These are phyloP conservation scores for Diophrys sp. DNA, from an alignment of 73 alveolate genomes.

Conservation along the genomic window DNA sequence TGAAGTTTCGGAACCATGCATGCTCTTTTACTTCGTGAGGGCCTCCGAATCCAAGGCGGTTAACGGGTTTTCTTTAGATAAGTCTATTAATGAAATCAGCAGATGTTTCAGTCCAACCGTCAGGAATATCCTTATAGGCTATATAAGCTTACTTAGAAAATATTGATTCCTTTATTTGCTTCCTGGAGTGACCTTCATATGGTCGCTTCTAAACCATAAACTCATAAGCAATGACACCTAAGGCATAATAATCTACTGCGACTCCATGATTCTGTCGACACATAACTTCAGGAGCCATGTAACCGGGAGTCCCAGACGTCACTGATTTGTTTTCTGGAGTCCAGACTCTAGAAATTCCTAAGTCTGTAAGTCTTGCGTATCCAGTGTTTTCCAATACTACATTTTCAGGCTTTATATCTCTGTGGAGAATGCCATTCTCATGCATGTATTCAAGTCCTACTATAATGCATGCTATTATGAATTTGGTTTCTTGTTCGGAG, in stretches of 20 bases:
- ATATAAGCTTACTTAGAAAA: slow-evolving; percentile 35
- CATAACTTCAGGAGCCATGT: slow-evolving; percentile 62
- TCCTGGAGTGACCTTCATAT: slow-evolving; percentile 42
- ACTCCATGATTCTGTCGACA: slow-evolving; percentile 59
- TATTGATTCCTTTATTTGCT: slow-evolving; percentile 41
- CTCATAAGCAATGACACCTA: slow-evolving; percentile 60
- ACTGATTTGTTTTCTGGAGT: slow-evolving; percentile 48
- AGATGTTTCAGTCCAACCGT: slow-evolving; percentile 49
- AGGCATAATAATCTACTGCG: slow-evolving; percentile 57
- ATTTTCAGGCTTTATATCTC: slow-evolving; percentile 55
- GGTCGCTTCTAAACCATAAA: slow-evolving; percentile 60
- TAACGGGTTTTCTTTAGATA: slow-evolving; percentile 45
- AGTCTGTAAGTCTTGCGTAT: slow-evolving; percentile 42
- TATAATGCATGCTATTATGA: slow-evolving; percentile 51
- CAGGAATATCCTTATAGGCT: slow-evolving; percentile 33
- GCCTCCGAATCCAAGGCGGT: slow-evolving; percentile 64
- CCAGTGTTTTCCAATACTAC: slow-evolving; percentile 40
- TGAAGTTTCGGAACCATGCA: slow-evolving; percentile 93
- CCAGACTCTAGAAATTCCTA: slow-evolving; percentile 57
- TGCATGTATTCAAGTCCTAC: slow-evolving; percentile 38
- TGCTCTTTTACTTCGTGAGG: slow-evolving; percentile 92
- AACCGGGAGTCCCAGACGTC: slow-evolving; percentile 59
- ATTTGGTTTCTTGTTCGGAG: slow-evolving; percentile 55
- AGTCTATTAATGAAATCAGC: slow-evolving; percentile 44
- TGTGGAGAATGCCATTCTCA: slow-evolving; percentile 27